A percentile compares a stretch with the other conserved stretches of the same genome.
phyloP scores from a whole-genome alignment of 345 rosid genomes.

The Moricandia arvensis region DNA sequence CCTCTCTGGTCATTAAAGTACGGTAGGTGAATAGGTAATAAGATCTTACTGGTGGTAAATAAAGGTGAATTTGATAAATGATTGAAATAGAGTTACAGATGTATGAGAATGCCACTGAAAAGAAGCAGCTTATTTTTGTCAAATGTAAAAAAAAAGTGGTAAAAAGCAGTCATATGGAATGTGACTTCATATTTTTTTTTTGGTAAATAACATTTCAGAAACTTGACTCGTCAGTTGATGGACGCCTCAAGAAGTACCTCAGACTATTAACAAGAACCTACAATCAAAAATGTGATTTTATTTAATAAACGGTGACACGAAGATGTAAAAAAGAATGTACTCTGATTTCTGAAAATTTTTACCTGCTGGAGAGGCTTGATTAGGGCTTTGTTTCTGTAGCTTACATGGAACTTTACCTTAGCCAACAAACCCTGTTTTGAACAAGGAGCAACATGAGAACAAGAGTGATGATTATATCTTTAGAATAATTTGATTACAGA shows the following conservation, averaged over 20 bases:
- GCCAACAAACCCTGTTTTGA: conserved; percentile 73
- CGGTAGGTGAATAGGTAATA: background rate
- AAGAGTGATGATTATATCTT: background rate
- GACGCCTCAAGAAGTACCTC: conserved; percentile 79
- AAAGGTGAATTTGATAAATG: conserved; percentile 11
- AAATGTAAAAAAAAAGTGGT: background rate
- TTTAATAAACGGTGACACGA: background rate
- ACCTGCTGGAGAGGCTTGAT: conserved; percentile 97
- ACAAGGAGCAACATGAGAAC: background rate
- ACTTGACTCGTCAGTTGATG: conserved; percentile 71
- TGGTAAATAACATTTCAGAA: conserved; percentile 39
- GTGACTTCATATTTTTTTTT: background rate
- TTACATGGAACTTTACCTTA: conserved; percentile 93
- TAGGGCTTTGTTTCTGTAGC: conserved; percentile 76
- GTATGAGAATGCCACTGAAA: conserved; percentile 16
- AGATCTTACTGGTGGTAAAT: background rate
- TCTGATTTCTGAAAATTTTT: background rate
- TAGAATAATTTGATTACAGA: background rate
- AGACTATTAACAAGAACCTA: conserved; percentile 79
- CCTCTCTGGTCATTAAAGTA: too few relatives aligned
- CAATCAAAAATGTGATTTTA: background rate
- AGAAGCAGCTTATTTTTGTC: conserved; percentile 31
- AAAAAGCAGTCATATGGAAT: conserved; percentile 2
- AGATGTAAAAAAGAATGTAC: background rate
- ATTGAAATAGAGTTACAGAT: conserved; percentile 20